A percentile compares a stretch with the other conserved stretches of the same genome.
Conservation (phyloP, 441 rosid species). For the Erodium moschatum region DNA sequence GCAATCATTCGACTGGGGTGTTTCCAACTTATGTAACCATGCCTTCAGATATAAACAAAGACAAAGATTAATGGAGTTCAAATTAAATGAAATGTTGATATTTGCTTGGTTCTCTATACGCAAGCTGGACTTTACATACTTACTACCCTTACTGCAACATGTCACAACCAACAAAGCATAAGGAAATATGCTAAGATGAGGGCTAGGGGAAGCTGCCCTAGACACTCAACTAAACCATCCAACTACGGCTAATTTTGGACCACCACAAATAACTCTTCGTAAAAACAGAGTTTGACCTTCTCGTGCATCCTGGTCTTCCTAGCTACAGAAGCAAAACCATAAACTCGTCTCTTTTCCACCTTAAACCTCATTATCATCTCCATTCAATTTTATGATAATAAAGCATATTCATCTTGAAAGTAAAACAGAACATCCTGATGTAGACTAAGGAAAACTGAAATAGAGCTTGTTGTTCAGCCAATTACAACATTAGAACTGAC, state of each 20-base stretch:
- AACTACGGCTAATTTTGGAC: neutral
- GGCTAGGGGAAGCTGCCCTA: neutral
- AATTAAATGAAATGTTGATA: neutral
- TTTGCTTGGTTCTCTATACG: neutral
- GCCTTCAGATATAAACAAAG: slow-evolving; percentile 34
- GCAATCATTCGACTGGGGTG: slow-evolving; percentile 52
- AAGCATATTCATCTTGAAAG: neutral
- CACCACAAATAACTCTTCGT: neutral
- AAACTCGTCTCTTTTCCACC: neutral
- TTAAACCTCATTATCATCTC: neutral
- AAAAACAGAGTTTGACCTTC: neutral
- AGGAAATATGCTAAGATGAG: neutral
- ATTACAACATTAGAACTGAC: neutral
- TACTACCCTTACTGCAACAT: neutral
- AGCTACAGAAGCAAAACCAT: neutral
- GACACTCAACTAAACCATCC: neutral
- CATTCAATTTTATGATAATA: neutral
- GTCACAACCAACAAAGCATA: neutral
- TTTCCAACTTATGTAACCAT: slow-evolving; percentile 83
- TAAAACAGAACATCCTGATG: neutral
- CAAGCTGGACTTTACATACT: too few species aligned
- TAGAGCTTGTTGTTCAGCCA: neutral
- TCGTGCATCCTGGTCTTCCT: neutral
- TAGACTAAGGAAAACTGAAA: neutral
- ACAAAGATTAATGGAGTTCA: neutral